Base-by-base conservation (phyloP, 768 basidiomycete species). In the Mycena pura region DNA sequence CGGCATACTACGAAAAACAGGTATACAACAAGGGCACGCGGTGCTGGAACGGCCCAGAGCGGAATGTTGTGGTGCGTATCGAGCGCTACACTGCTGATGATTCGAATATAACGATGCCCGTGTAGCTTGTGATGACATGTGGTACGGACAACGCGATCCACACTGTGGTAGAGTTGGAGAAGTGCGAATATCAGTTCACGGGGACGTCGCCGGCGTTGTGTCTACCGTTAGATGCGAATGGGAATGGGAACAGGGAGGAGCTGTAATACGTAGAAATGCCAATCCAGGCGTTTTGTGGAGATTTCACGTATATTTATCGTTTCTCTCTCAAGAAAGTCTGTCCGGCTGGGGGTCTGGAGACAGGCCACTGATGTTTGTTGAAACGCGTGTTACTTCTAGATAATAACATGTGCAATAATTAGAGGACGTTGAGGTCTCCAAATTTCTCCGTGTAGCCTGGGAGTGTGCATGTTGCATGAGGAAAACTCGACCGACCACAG, bases 41-140 rank as follows among this genome's bases (percentile, higher is more conserved):
- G 69, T 99, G 96, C 79, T 97, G 96, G 96, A 97, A 97, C 69
- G 96, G 97, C 1, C 97, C 97, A 4, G 84, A 92, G 64, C 86
- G 96, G 28, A 94, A 85, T 62, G 90, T 94, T 29, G 82, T 86
- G 71, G 94, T 93, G 73, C 48, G 83, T 75, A 17, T 47, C 51
- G n/a, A n/a, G n/a, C n/a, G n/a, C n/a, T n/a, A n/a, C n/a, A n/a
- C n/a, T 14, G 11, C n/a, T 40, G 24, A 32, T 8, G 9, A 28
- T 63, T 70, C 8, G 62, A 57, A 45, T 25, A 14, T 60, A 19
- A 34, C 50, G 49, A 24, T 45, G 36, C 48, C 29, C 28, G 14
- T 43, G 5, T 61, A 96, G 92, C 84, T 99, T 27, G 77, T 92
- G 45, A 76, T 97, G 52, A 79, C 86, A 2, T 99, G 97, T 67